These are phyloP conservation scores for Globisporangium paroecandrum DNA, from an alignment of 352 stramenopile species.

Conservation along the genomic window DNA sequence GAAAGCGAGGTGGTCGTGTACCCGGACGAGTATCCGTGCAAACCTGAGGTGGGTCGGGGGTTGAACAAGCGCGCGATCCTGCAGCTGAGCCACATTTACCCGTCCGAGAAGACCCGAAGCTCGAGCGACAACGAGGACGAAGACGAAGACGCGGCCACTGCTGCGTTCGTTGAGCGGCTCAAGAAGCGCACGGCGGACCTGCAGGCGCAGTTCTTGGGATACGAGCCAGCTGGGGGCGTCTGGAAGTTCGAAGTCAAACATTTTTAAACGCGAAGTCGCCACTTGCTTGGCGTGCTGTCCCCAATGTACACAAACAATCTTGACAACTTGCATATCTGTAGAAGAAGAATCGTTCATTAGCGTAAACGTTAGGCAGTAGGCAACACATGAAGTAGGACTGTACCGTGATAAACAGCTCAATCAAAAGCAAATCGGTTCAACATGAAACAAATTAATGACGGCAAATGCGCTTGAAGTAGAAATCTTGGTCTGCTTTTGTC, in stretches of 20 bases:
- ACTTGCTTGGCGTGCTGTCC: not conserved
- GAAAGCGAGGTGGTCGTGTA: constrained; percentile 44
- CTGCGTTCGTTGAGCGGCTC: constrained; percentile 37
- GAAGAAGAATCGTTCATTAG: constrained; percentile 6
- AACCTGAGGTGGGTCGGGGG: constrained; percentile 31
- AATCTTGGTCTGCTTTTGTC: not conserved
- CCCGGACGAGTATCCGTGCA: constrained; percentile 30
- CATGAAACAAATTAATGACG: not conserved
- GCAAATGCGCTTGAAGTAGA: constrained; percentile 1
- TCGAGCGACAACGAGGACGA: not conserved
- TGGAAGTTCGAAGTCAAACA: constrained; percentile 52
- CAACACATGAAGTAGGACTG: not conserved
- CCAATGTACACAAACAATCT: not conserved
- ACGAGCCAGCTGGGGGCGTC: constrained; percentile 27
- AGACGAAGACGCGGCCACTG: constrained; percentile 12
- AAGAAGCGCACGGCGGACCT: constrained; percentile 31
- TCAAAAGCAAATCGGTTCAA: constrained; percentile 1
- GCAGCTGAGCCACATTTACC: constrained; percentile 30
- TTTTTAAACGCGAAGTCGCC: constrained; percentile 21
- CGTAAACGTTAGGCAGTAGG: constrained; percentile 1
- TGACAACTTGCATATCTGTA: not conserved
- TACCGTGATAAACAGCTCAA: constrained; percentile 4
- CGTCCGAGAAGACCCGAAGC: constrained; percentile 13
- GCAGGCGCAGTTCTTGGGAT: constrained; percentile 37
- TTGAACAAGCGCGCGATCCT: constrained; percentile 54